These are phyloP conservation scores for Coccinonectria pachysandricola DNA, from an alignment of 2,329 filamentous ascomycete genomes.

Conservation along the genomic window DNA sequence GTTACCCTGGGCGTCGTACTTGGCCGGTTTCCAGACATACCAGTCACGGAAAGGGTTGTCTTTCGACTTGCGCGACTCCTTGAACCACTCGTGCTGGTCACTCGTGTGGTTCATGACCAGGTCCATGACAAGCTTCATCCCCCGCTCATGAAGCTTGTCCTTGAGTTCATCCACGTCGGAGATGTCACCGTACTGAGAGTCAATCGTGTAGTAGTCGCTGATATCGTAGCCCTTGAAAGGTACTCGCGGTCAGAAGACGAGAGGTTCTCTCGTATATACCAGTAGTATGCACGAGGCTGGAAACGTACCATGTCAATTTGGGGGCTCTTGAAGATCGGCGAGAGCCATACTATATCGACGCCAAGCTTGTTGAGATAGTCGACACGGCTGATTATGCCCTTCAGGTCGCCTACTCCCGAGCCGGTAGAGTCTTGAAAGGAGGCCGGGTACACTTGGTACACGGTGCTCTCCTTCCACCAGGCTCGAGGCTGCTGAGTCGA, in stretches of 20 bases:
- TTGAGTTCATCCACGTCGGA: slow-evolving; percentile 56
- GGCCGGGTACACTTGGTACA: slow-evolving; percentile 54
- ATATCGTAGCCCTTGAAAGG: slow-evolving; percentile 58
- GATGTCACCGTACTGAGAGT: slow-evolving; percentile 57
- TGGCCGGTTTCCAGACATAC: slow-evolving; percentile 56
- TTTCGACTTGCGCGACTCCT: slow-evolving; percentile 42
- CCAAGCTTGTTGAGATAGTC: slow-evolving; percentile 46
- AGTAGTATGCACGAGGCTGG: no score
- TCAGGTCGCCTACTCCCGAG: slow-evolving; percentile 45
- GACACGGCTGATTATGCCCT: slow-evolving; percentile 45
- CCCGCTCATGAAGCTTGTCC: slow-evolving; percentile 46
- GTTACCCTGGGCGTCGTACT: slow-evolving; percentile 44
- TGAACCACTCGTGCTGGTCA: slow-evolving; percentile 48
- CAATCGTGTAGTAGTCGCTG: slow-evolving; percentile 55
- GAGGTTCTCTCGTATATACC: no score
- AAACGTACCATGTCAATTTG: slow-evolving; percentile 50
- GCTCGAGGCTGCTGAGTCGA: slow-evolving; percentile 16
- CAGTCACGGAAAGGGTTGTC: slow-evolving; percentile 46
- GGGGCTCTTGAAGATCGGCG: slow-evolving; percentile 39
- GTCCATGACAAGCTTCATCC: slow-evolving; percentile 62
- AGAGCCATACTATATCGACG: slow-evolving; percentile 48
- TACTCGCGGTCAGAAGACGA: no score
- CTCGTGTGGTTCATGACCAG: slow-evolving; percentile 65
- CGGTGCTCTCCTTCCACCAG: slow-evolving; percentile 52
- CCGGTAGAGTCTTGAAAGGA: slow-evolving; percentile 50